These are phyloP conservation scores for Candida sonorensis DNA, from an alignment of 805 yeast genomes.

Conservation along the genomic window DNA sequence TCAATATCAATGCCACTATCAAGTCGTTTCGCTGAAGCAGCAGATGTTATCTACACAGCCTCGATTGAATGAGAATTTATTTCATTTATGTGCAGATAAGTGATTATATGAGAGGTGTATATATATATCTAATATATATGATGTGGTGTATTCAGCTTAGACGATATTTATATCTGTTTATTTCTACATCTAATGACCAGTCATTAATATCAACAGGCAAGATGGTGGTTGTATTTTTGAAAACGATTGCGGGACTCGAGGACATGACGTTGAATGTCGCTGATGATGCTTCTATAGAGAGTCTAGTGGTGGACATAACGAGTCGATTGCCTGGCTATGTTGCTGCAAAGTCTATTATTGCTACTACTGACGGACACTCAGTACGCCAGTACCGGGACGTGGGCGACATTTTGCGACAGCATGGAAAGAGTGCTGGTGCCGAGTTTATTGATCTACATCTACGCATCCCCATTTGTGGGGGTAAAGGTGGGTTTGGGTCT, in stretches of 20 bases:
- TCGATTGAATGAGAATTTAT: too few relatives aligned
- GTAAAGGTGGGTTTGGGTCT: constrained; percentile 48
- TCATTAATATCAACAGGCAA: too few relatives aligned
- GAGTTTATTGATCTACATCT: constrained; percentile 24
- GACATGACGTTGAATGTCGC: constrained; percentile 3
- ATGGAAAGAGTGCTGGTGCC: background rate
- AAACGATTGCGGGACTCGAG: constrained; percentile 11
- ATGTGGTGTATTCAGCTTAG: too few relatives aligned
- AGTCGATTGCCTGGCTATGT: constrained; percentile 7
- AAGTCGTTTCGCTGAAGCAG: too few relatives aligned
- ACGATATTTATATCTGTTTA: too few relatives aligned
- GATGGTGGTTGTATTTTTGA: constrained; percentile 13
- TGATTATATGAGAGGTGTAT: too few relatives aligned
- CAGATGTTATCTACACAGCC: too few relatives aligned
- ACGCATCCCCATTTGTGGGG: constrained; percentile 35
- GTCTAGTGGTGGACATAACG: constrained; percentile 1
- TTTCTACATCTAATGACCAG: too few relatives aligned
- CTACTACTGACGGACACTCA: constrained; percentile 8
- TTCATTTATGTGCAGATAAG: too few relatives aligned
- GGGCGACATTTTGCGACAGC: constrained; percentile 1
- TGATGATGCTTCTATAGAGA: background rate
- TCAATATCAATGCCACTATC: too few relatives aligned
- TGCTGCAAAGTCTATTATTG: constrained; percentile 8
- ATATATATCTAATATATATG: too few relatives aligned
- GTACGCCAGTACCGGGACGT: constrained; percentile 3